phyloP scores from a whole-genome alignment of 345 rosid genomes.

The Rhodamnia argentea region DNA sequence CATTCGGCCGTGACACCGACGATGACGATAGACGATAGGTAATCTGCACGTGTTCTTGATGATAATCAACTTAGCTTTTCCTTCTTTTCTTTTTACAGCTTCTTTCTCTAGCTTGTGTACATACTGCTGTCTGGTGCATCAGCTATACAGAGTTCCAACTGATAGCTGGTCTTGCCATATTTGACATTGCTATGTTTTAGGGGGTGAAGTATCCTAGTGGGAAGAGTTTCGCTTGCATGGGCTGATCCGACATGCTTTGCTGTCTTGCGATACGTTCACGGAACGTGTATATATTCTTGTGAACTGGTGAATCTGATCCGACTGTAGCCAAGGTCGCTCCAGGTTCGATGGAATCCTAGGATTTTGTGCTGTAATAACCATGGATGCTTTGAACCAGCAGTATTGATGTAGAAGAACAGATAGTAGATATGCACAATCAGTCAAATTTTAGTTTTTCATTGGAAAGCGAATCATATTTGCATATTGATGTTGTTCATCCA shows the following conservation, averaged over 20 bases:
- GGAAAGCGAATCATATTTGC: background rate
- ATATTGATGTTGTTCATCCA: background rate
- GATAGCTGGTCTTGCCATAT: background rate
- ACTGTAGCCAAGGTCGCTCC: background rate
- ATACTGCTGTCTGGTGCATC: background rate
- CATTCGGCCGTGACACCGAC: background rate
- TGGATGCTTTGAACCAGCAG: background rate
- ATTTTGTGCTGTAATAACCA: background rate
- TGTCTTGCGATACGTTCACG: background rate
- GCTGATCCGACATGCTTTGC: background rate
- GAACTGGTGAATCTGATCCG: background rate
- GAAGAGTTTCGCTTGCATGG: background rate
- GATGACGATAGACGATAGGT: constrained; percentile 1
- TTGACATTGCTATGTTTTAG: background rate
- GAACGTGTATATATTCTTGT: background rate
- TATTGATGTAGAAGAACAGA: background rate
- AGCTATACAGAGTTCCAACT: background rate
- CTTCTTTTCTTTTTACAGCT: background rate
- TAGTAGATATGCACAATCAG: background rate
- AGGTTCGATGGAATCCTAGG: background rate
- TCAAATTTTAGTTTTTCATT: background rate
- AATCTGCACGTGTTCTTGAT: background rate
- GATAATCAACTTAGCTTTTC: background rate
- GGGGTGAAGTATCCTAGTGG: background rate
- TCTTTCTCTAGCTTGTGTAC: background rate